Evolutionary conservation across 2,329 filamentous ascomycete genomes (phyloP), one percentile per base, ranked within the genome.

Genomic region (Macrophomina phaseolina): DNA sequence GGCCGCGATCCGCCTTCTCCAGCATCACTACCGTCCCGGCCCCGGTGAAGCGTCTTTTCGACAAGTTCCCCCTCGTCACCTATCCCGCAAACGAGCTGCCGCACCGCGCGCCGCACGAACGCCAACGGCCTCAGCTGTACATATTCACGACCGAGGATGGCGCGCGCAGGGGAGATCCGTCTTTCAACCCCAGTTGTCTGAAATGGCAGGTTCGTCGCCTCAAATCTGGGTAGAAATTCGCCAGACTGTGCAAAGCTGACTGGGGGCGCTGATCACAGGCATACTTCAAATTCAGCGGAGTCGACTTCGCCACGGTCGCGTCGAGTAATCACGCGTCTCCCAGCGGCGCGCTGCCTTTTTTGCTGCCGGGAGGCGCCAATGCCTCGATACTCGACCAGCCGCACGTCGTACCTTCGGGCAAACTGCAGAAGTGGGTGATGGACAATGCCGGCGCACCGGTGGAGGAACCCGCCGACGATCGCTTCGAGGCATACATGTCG

Each of bases 291-390:
- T 92, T 97, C 73, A 86, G 89, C 61, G 86, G 86, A 48, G 83
- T 97, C 67, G 80, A 87, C 4, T 90, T 94, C 77, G 82, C 83
- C 64, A 82, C 90, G 62, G 82, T 88, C 6, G 81, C 92, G 4
- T 96, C 93, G 4, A 97, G 88, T 72, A 98, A 98, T 78, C 95
- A 98, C 82, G 93, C 94, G 62, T 97, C 94, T 2, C 94, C 94
- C 0, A 90, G 90, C 28, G 94, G 94, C 67, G 85, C 89, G n/a
- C 85, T 98, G 14, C 95, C 95, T 0, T 98, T 97, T 80, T 85
- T 99, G 51, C 85, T 94, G 8, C 90, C 91, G 9, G 38, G 56
- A 46, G 65, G 65, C 34, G 68, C 71, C 3, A 70, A 51, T 71
- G 6, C 66, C 70, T 2, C 72, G 74, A 1, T 64, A 67, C 7